These are phyloP conservation scores for Cladosporium oxysporum DNA, from an alignment of 2,329 filamentous ascomycete genomes.

Conservation along the genomic window DNA sequence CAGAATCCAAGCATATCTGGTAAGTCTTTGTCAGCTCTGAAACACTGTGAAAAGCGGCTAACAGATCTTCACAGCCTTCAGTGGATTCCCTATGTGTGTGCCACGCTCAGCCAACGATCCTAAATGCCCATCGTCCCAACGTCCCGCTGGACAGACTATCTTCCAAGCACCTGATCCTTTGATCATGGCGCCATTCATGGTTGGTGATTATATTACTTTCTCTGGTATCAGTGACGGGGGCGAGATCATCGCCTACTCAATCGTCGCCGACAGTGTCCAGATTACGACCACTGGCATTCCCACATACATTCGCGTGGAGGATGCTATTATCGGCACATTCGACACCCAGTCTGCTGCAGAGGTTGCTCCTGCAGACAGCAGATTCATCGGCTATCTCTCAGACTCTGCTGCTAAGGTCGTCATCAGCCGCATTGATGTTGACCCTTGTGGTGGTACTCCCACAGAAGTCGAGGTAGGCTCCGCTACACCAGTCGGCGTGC, in stretches of 20 bases:
- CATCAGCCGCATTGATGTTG: conserved; percentile 45
- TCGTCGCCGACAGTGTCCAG: conserved; percentile 44
- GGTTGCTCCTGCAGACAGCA: conserved; percentile 39
- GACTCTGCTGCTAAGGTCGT: conserved; percentile 39
- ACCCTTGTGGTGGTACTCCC: conserved; percentile 46
- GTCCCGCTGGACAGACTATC: conserved; percentile 33
- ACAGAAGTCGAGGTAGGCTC: conserved; percentile 40
- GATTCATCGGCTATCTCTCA: conserved; percentile 42
- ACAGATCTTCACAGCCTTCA: conserved; percentile 39
- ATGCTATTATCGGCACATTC: conserved; percentile 45
- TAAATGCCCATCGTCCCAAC: conserved; percentile 42
- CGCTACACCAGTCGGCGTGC: conserved; percentile 34
- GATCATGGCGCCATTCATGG: conserved; percentile 44
- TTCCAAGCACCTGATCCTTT: conserved; percentile 40
- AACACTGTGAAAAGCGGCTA: background rate
- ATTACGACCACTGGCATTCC: conserved; percentile 40
- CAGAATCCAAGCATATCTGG: conserved; percentile 48
- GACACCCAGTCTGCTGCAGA: conserved; percentile 36
- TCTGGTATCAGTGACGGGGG: conserved; percentile 38
- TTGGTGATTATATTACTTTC: conserved; percentile 46
- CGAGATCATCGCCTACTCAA: conserved; percentile 42
- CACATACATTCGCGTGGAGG: conserved; percentile 47
- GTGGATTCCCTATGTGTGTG: conserved; percentile 57
- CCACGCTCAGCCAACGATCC: conserved; percentile 43
- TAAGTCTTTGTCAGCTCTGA: background rate